Evolutionary conservation across 805 yeast genomes (phyloP), one percentile per base, ranked within the genome.

Genomic region (Kazachstania africana): DNA sequence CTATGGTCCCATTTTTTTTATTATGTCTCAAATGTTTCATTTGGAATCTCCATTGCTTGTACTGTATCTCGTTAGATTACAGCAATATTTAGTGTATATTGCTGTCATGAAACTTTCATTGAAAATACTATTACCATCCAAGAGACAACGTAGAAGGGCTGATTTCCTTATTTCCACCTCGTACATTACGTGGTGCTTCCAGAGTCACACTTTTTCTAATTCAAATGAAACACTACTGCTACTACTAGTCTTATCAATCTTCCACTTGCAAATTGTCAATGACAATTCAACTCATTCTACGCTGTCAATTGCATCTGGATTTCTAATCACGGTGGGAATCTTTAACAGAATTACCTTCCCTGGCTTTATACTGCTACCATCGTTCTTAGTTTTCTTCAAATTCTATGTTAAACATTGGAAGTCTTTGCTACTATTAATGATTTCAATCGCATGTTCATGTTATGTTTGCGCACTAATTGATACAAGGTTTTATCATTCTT

Each of bases 201-300:
- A 91, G 49, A 65, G 82, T 0, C 96, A 85, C 49, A 75, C 93
- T 1, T 81, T 91, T 45, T 81, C 95, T n/a, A 91, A 91, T 50
- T 71, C 85, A 15, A 47, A 82, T 2, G 99, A 91, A 51, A 78
- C 81, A 1, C 24, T 52, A 58, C 34, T 49, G 16, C 38, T 50
- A 61, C 64, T 36, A 45, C 36, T 36, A 58, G 70, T 25, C 55
- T 75, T 57, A 44, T 52, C 56, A 13, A 42, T 62, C 56, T 45
- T 48, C 68, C 47, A 43, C 57, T 42, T 46, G 33, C 42, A 44
- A 35, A 22, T 44, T 6, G 36, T 15, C n/a, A 34, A 32, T 8
- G 6, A 18, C 4, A 20, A 21, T 12, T 12, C 8, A 8, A 22
- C 33, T 10, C 34, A 29, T 13, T 36, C 30, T 28, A 29, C 27